Evolutionary conservation across 495 filamentous ascomycete genomes (phyloP).

Genomic region (Bathelium albidoporum): DNA sequence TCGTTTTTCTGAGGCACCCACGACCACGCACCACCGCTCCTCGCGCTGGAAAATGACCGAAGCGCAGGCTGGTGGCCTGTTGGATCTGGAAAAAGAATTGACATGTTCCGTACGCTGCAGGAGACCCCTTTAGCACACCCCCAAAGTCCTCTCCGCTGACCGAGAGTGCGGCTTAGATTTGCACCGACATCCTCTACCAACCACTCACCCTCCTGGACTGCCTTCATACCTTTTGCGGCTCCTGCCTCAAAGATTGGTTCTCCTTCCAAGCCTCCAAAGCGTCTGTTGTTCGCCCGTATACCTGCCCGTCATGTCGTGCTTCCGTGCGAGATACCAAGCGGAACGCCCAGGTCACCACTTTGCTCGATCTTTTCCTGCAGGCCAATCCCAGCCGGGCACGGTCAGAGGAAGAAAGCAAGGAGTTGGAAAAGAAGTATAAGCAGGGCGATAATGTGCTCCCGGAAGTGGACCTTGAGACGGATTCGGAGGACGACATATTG

Average conservation of each 20-base stretch:
- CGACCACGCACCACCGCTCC: not conserved
- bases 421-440: constrained; percentile 58
- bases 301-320: constrained; percentile 88
- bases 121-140: not conserved
- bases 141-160: constrained; percentile 11
- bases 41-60: constrained; percentile 26
- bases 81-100: constrained; percentile 79
- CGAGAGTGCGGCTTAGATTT: constrained; percentile 54
- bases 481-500: constrained; percentile 54
- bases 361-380: constrained; percentile 69
- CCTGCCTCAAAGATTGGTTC: constrained; percentile 94
- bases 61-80: constrained; percentile 15
- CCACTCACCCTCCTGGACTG: constrained; percentile 94
- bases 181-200: constrained; percentile 90
- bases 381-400: constrained; percentile 63
- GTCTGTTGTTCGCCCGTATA: constrained; percentile 50
- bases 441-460: constrained; percentile 68
- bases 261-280: constrained; percentile 48
- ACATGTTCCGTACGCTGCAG: constrained; percentile 67
- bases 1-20: not conserved
- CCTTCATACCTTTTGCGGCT: constrained; percentile 92
- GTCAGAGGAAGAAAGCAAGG: constrained; percentile 56
- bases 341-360: constrained; percentile 72
- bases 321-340: constrained; percentile 69
- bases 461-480: constrained; percentile 43